Base-by-base conservation (phyloP, 495 filamentous ascomycete genomes). In the Aspergillus carlsbadensis region DNA sequence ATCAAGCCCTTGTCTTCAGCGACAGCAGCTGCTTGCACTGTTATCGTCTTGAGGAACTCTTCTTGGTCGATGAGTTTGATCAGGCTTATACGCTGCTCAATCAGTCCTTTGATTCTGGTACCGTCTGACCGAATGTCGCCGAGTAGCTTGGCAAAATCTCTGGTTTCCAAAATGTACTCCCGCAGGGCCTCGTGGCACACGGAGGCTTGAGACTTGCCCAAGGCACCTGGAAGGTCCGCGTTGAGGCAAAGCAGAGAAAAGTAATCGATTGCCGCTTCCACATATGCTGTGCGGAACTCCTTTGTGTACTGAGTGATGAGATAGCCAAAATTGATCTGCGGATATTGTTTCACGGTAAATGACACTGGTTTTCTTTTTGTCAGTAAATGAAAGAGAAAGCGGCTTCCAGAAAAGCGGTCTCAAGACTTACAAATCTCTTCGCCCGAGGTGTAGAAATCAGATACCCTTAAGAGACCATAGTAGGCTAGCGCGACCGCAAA, bases 241-340 rank as follows among this genome's bases (percentile, higher is more conserved):
- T 98, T 97, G 46, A 99, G 85, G 69, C 91, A 97, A 53, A 98
- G 92, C 45, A 98, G 78, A 18, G 85, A 82, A 46, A 99, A 87
- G 64, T 99, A 99, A 70, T 99, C 95, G 43, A 93, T 87, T 11
- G 94, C 93, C 41, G 90, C 87, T 52, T 86, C 88, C 6, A 90
- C 87, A 64, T 91, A 86, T 33, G 90, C 90, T 10, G 90, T 88
- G 34, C 95, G 87, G 83, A 98, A 98, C 71, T 96, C 91, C 31
- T 87, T 83, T 7, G 95, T 99, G 74, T 99, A 99, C 65, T 92
- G 90, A 24, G 92, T 95, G 44, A 98, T 75, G 77, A 99, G 89
- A 20, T 86, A 84, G 29, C 88, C 92, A 69, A 99, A 99, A 76
- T 92, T 96, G 72, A 99, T 85, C 65, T 97, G 92, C 14, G 92